Percentiles rank a stretch among this genome's conserved stretches.
Conservation (phyloP, 2,329 filamentous ascomycete genomes). For the Paecilomyces niveus region DNA sequence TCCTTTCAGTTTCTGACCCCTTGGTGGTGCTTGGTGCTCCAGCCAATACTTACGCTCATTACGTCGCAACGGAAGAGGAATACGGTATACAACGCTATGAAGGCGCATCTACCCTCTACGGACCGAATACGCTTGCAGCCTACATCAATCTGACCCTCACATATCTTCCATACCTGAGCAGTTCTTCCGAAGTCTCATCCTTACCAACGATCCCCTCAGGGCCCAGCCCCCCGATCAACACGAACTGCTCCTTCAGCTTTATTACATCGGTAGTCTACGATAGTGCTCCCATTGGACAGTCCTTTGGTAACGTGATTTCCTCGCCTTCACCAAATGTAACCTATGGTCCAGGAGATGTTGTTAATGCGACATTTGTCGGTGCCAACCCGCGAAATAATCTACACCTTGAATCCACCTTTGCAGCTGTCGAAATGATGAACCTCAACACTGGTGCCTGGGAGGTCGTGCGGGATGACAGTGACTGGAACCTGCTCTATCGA, state of each 20-base stretch:
- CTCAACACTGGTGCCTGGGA: slow-evolving; percentile 50
- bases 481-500: slow-evolving; percentile 76
- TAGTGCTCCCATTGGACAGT: slow-evolving; percentile 54
- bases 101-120: slow-evolving; percentile 86
- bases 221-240: slow-evolving; percentile 69
- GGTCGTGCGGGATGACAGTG: slow-evolving; percentile 62
- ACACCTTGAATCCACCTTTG: slow-evolving; percentile 68
- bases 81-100: slow-evolving; percentile 85
- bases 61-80: slow-evolving; percentile 71
- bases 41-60: slow-evolving; percentile 85
- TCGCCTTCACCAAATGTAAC: slow-evolving; percentile 46
- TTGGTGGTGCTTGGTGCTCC: slow-evolving; percentile 82
- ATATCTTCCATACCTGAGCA: slow-evolving; percentile 60
- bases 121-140: slow-evolving; percentile 71
- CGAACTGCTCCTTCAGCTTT: slow-evolving; percentile 67
- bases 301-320: slow-evolving; percentile 61
- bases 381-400: slow-evolving; percentile 90
- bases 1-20: slow-evolving; percentile 47
- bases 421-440: slow-evolving; percentile 61
- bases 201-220: slow-evolving; percentile 43
- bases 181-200: slow-evolving; percentile 32
- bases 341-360: slow-evolving; percentile 55
- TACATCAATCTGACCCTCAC: slow-evolving; percentile 81
- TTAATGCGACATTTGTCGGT: slow-evolving; percentile 67
- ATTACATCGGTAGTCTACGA: slow-evolving; percentile 76